Conservation (phyloP, 139 green algal genomes). For the Pseudopediastrum boryanum region DNA sequence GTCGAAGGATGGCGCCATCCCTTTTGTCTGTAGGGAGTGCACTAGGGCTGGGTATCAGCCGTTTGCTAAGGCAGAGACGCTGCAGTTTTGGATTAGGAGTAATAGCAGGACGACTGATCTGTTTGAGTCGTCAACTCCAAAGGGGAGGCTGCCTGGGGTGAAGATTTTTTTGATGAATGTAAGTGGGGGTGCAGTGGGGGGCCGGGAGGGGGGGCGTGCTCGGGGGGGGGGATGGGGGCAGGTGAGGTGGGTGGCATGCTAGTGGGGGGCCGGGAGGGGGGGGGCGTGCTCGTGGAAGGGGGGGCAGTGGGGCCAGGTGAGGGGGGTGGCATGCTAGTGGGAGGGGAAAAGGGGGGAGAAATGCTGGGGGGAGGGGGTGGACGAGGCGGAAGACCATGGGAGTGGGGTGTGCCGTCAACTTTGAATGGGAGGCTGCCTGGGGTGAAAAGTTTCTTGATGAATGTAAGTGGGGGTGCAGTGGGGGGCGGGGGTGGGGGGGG, state of each 20-base stretch:
- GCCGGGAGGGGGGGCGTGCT: too few relatives aligned
- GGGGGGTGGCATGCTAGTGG: too few relatives aligned
- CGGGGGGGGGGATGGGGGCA: too few relatives aligned
- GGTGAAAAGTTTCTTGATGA: conserved; percentile 28
- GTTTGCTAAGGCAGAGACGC: conserved; percentile 7
- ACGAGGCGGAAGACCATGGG: background rate
- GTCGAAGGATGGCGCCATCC: conserved; percentile 2
- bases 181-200: too few relatives aligned
- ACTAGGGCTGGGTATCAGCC: conserved; percentile 15
- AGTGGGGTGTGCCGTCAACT: conserved; percentile 10
- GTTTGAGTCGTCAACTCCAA: conserved; percentile 21
- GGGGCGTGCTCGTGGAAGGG: too few relatives aligned
- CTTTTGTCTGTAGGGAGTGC: conserved; percentile 10
- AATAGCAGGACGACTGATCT: background rate
- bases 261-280: too few relatives aligned
- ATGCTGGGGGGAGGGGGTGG: background rate
- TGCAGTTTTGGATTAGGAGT: conserved; percentile 14
- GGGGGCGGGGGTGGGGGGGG: too few relatives aligned
- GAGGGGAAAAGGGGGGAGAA: too few relatives aligned
- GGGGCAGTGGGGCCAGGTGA: too few relatives aligned
- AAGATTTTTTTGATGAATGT: conserved; percentile 35
- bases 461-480: too few relatives aligned
- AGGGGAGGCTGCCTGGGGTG: conserved; percentile 9
- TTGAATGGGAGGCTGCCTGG: background rate
- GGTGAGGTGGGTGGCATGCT: too few relatives aligned